Percentiles rank a stretch among this genome's conserved stretches.
Evolutionary conservation across 2,329 filamentous ascomycete species (phyloP).

Genomic region (Neophaeococcomyces aloes): DNA sequence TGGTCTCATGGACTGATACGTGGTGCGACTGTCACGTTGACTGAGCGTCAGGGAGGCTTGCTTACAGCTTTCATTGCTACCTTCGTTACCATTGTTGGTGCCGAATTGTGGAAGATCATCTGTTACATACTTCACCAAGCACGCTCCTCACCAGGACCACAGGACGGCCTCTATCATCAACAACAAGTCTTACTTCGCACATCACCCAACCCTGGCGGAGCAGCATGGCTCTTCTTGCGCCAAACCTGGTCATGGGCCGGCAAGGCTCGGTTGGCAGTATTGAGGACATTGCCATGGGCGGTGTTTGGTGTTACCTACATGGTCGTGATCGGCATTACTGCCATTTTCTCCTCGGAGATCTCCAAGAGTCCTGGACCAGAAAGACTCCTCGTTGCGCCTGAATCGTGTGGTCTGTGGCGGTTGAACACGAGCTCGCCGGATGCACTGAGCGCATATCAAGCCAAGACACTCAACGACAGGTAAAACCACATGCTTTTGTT

Average conservation of each 20-base stretch:
- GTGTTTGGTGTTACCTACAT: slow-evolving; percentile 5
- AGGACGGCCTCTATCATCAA: slow-evolving; percentile 15
- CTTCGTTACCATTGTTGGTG: slow-evolving; percentile 11
- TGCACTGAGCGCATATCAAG: background rate
- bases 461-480: slow-evolving; percentile 4
- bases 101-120: slow-evolving; percentile 14
- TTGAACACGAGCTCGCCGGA: slow-evolving; percentile 4
- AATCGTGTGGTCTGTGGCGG: background rate
- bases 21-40: slow-evolving; percentile 14
- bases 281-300: slow-evolving; percentile 7
- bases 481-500: background rate
- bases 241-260: slow-evolving; percentile 8
- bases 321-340: background rate
- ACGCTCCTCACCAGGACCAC: slow-evolving; percentile 6
- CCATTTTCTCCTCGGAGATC: slow-evolving; percentile 11
- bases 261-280: background rate
- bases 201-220: slow-evolving; percentile 5
- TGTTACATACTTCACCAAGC: slow-evolving; percentile 11
- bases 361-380: slow-evolving; percentile 3
- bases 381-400: background rate
- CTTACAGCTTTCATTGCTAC: slow-evolving; percentile 14
- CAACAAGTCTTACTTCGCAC: slow-evolving; percentile 15
- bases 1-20: slow-evolving; percentile 11
- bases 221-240: slow-evolving; percentile 7
- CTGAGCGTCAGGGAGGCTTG: slow-evolving; percentile 6